Percentiles rank a stretch among this genome's conserved stretches.
These are phyloP conservation scores for Carex sylvatica DNA, from an alignment of 202 grass and related monocot species.

Conservation along the genomic window DNA sequence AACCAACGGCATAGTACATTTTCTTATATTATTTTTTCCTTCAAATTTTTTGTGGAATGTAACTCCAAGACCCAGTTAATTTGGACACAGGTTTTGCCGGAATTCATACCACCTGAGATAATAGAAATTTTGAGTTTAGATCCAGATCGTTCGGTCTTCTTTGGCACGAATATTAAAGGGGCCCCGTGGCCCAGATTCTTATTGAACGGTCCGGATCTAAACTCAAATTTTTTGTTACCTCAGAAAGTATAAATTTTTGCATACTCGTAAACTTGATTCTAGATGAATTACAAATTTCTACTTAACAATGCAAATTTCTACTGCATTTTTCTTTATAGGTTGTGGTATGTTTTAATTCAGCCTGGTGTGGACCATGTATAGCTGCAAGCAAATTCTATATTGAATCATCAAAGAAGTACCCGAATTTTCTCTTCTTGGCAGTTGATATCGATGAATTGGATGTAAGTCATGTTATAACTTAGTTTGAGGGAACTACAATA, in stretches of 20 bases:
- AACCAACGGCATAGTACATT: slow-evolving; percentile 26
- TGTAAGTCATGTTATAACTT: slow-evolving; percentile 23
- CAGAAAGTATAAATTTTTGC: not conserved
- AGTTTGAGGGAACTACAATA: not conserved
- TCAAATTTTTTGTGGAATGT: not conserved
- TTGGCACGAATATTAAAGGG: no score
- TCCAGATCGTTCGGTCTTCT: no score
- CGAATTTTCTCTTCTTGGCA: slow-evolving; percentile 30
- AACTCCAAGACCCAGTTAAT: not conserved
- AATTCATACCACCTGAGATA: no score
- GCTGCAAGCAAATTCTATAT: slow-evolving; percentile 22
- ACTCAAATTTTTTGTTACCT: no score
- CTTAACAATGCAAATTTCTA: not conserved
- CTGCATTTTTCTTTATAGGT: slow-evolving; percentile 28
- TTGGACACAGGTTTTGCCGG: not conserved
- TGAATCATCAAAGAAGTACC: slow-evolving; percentile 33
- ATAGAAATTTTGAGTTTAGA: no score
- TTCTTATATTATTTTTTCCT: not conserved
- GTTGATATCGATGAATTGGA: slow-evolving; percentile 33
- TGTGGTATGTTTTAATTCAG: slow-evolving; percentile 37
- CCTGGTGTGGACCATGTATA: slow-evolving; percentile 38
- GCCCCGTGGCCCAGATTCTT: no score
- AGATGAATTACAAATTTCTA: not conserved
- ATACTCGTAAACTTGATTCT: not conserved
- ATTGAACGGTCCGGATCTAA: no score